Evolutionary conservation across 1,139 yeast species (phyloP).

Genomic region (Lodderomyces parapsilosis): DNA sequence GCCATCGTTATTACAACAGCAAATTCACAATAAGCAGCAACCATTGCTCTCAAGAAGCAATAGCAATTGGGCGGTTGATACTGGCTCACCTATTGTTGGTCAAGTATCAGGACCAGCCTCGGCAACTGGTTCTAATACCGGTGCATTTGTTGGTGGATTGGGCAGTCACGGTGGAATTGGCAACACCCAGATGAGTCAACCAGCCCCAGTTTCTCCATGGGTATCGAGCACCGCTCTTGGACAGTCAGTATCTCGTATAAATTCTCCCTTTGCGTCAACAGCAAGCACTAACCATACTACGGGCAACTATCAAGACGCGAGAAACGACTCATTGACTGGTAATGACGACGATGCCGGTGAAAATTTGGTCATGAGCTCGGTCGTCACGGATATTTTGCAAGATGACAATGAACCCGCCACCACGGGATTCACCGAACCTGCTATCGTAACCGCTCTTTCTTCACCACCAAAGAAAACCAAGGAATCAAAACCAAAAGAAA

Average conservation of each 20-base stretch:
- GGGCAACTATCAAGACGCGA: conserved; percentile 1
- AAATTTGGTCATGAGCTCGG: conserved; percentile 32
- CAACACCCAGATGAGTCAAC: conserved; percentile 26
- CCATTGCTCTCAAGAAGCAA: conserved; percentile 36
- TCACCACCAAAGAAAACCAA: neutral
- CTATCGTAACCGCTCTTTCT: neutral
- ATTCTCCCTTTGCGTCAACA: conserved; percentile 40
- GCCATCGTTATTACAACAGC: conserved; percentile 36
- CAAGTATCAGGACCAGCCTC: conserved; percentile 9
- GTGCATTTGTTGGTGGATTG: conserved; percentile 15
- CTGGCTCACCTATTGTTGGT: conserved; percentile 13
- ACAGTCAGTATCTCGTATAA: conserved; percentile 38
- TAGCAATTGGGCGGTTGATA: conserved; percentile 44
- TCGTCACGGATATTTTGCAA: conserved; percentile 37
- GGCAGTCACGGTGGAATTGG: conserved; percentile 27
- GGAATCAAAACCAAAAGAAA: neutral
- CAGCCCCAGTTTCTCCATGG: conserved; percentile 41
- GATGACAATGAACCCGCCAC: conserved; percentile 21
- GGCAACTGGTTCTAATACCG: conserved; percentile 1
- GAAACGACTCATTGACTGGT: conserved; percentile 6
- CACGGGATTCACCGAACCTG: neutral
- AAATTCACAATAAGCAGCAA: conserved; percentile 28
- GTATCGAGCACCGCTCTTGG: conserved; percentile 23
- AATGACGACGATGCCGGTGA: conserved; percentile 20
- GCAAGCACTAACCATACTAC: conserved; percentile 11